These are phyloP conservation scores for Globisporangium mamillatum DNA, from an alignment of 352 stramenopile genomes.

Conservation along the genomic window DNA sequence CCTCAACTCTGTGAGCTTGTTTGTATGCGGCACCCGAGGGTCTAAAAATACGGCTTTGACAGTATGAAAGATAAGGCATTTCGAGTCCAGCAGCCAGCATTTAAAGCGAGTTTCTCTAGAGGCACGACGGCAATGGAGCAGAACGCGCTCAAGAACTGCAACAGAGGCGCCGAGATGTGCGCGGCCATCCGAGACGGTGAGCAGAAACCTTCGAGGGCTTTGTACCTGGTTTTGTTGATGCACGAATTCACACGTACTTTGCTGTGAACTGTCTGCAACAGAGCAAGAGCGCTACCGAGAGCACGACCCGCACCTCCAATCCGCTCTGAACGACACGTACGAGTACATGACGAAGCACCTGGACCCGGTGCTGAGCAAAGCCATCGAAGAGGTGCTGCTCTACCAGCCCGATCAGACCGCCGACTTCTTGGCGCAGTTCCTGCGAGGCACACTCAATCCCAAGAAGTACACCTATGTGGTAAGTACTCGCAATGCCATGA, in stretches of 20 bases:
- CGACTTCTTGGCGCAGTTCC: slow-evolving; percentile 63
- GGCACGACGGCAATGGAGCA: slow-evolving; percentile 28
- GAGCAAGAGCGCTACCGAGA: slow-evolving; percentile 59
- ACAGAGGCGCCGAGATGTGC: slow-evolving; percentile 48
- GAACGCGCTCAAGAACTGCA: slow-evolving; percentile 37
- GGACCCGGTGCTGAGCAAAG: slow-evolving; percentile 56
- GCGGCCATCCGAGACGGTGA: slow-evolving; percentile 52
- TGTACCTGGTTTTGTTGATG: not conserved
- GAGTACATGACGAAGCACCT: slow-evolving; percentile 69
- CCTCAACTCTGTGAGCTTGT: too few relatives aligned
- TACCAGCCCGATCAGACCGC: slow-evolving; percentile 74
- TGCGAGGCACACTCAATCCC: slow-evolving; percentile 62
- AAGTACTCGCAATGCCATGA: slow-evolving; percentile 13
- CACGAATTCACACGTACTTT: not conserved
- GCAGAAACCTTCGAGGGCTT: not conserved
- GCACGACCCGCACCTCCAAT: slow-evolving; percentile 49
- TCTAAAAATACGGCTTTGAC: not conserved
- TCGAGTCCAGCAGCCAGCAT: not conserved
- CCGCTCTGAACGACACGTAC: slow-evolving; percentile 55
- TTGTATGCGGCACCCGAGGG: too few relatives aligned
- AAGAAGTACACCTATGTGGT: slow-evolving; percentile 78
- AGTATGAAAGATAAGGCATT: not conserved
- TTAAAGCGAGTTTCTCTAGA: not conserved
- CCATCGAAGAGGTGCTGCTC: slow-evolving; percentile 66
- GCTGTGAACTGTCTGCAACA: slow-evolving; percentile 16